phyloP scores from a whole-genome alignment of 345 rosid genomes.

The Citrus inodora region DNA sequence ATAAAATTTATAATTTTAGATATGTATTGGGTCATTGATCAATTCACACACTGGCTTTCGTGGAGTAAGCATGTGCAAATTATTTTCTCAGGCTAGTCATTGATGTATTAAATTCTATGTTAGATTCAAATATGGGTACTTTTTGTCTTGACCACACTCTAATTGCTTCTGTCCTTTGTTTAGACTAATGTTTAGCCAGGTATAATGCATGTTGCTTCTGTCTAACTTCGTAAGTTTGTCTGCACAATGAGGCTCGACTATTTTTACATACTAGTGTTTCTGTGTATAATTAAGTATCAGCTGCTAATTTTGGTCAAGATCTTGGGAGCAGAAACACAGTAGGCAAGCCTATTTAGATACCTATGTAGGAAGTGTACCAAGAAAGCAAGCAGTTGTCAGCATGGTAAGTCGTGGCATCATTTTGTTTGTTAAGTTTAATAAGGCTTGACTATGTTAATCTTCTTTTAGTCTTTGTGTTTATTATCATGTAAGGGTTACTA shows the following conservation, averaged over 20 bases:
- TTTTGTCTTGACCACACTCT: background rate
- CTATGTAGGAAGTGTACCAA: background rate
- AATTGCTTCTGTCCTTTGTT: background rate
- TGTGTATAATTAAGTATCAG: background rate
- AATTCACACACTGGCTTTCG: background rate
- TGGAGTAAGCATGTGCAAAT: background rate
- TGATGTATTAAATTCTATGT: background rate
- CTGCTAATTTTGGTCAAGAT: constrained; percentile 1
- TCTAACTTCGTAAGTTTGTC: background rate
- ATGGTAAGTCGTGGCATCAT: background rate
- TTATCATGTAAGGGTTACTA: background rate
- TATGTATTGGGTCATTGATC: background rate
- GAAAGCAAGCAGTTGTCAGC: background rate
- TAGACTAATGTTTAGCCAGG: background rate
- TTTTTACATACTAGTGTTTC: background rate
- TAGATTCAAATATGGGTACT: background rate
- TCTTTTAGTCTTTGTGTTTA: background rate
- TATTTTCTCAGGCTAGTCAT: background rate
- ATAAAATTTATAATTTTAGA: background rate
- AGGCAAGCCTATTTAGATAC: background rate
- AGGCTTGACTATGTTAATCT: background rate
- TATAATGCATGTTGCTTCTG: background rate
- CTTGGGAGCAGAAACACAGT: constrained; percentile 4
- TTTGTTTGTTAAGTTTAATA: background rate
- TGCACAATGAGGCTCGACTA: background rate